These are phyloP conservation scores for Cyclanthera cordifolia DNA, from an alignment of 306 rosid genomes.

Conservation along the genomic window DNA sequence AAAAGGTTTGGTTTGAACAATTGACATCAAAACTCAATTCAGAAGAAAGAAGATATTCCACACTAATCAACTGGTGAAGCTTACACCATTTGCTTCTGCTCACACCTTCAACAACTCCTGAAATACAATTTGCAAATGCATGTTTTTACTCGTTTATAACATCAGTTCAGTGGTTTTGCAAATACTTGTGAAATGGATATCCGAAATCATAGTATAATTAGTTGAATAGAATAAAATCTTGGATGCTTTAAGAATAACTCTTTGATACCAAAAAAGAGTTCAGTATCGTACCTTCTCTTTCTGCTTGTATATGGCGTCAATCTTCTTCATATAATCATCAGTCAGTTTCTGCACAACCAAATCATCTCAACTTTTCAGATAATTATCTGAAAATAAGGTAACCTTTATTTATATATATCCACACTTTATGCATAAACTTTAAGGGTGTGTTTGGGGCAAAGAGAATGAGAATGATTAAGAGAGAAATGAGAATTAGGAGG, in stretches of 20 bases:
- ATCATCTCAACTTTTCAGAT: neutral
- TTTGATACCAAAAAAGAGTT: neutral
- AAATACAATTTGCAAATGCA: constrained; percentile 15
- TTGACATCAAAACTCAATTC: neutral
- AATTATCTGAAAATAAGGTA: neutral
- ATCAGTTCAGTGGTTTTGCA: neutral
- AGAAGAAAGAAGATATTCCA: neutral
- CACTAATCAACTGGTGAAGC: neutral
- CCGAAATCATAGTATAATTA: neutral
- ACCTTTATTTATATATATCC: too few relatives aligned
- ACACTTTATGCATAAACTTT: too few relatives aligned
- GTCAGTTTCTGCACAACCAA: constrained; percentile 57
- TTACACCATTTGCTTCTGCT: constrained; percentile 6
- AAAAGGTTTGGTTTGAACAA: constrained; percentile 2
- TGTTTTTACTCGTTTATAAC: neutral
- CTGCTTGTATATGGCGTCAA: constrained; percentile 62
- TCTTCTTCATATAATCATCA: constrained; percentile 80
- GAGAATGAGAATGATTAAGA: too few relatives aligned
- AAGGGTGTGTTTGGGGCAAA: too few relatives aligned
- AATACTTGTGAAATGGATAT: neutral
- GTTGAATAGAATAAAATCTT: neutral
- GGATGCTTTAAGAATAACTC: neutral
- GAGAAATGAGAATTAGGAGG: too few relatives aligned
- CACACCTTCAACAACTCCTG: constrained; percentile 91
- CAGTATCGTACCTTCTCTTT: constrained; percentile 62